A percentile compares a stretch with the other conserved stretches of the same genome.
Conservation (phyloP, 768 basidiomycete species). For the Kockovaella imperatae region DNA sequence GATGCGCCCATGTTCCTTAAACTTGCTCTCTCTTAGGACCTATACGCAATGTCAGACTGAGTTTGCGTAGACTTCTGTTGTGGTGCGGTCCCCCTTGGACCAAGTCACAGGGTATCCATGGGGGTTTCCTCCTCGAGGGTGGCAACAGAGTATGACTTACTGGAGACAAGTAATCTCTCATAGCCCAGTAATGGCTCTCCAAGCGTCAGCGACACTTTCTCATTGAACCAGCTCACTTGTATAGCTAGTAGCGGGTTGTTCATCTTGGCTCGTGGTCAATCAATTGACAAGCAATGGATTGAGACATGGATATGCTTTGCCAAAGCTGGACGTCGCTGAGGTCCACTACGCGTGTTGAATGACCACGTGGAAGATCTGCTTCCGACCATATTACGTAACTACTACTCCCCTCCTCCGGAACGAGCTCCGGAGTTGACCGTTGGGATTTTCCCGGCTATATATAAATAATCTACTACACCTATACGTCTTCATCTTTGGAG, state of each 20-base stretch:
- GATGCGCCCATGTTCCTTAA: slow-evolving; percentile 96
- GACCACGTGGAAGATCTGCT: too few species aligned
- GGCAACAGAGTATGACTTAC: slow-evolving; percentile 19
- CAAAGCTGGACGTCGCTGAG: too few species aligned
- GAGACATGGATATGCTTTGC: slow-evolving; percentile 14
- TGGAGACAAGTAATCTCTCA: slow-evolving; percentile 78
- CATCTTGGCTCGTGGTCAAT: slow-evolving; percentile 14
- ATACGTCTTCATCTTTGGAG: too few species aligned
- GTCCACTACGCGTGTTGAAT: too few species aligned
- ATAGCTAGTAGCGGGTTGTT: slow-evolving; percentile 44
- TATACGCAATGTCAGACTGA: slow-evolving; percentile 43
- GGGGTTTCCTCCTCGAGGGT: not conserved
- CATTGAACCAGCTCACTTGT: slow-evolving; percentile 29
- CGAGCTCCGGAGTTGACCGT: too few species aligned
- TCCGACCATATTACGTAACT: too few species aligned
- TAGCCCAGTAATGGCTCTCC: slow-evolving; percentile 88
- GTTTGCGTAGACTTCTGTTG: too few species aligned
- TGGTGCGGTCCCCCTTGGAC: too few species aligned
- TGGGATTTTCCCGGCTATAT: too few species aligned
- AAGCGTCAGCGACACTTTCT: slow-evolving; percentile 1
- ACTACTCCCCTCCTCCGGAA: too few species aligned
- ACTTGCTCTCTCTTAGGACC: slow-evolving; percentile 97
- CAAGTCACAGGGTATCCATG: too few species aligned
- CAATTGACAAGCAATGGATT: not conserved
- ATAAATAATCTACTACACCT: too few species aligned